Base-by-base conservation (phyloP, 148 eudicot genomes). In the Diospyros lotus region DNA sequence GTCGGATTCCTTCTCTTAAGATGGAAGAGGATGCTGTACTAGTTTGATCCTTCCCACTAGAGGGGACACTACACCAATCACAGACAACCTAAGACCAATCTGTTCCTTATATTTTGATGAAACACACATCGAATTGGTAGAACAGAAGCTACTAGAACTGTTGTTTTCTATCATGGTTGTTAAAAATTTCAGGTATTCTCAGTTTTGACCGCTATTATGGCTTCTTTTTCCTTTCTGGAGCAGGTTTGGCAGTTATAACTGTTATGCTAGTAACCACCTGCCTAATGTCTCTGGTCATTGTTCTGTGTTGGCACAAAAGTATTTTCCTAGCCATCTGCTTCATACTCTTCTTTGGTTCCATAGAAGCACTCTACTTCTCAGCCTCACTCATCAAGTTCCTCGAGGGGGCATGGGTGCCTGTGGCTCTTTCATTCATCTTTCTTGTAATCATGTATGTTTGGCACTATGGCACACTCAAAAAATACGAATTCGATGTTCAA, bases 251-350 rank as follows among this genome's bases (percentile, higher is more conserved):
- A 15, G 96, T 94, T 62, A 94, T 94, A 72, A 92, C 98, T 2
- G 98, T 94, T 68, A 94, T 94, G 98, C 83, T 94, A 66, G 98
- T 94, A 58, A 92, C 97, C 42, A 92, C 97, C 46, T 90, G 98
- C 85, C 83, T 92, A 28, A 94, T 94, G 99, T 95, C 97, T 4
- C 84, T 95, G 9, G 99, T 95, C 8, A 95, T 95, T 0, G 89
- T 95, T 72, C 79, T 94, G 50, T 94, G 98, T 75, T 94, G 98
- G 98, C 84, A 80, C 74, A 84, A 80, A 80, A 89, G 69, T 42
- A 73, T 92, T 44, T 56, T 94, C 55, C 70, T 94, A 39, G 92
- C 97, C 41, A 42, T 89, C 9, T 78, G 75, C 48, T 94, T 94
- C 75, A 80, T 89, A 73, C 79, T 94, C 73, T 92, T 94, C 87